These are phyloP conservation scores for Saccharomycopsis guyanensis DNA, from an alignment of 805 yeast species.

Conservation along the genomic window DNA sequence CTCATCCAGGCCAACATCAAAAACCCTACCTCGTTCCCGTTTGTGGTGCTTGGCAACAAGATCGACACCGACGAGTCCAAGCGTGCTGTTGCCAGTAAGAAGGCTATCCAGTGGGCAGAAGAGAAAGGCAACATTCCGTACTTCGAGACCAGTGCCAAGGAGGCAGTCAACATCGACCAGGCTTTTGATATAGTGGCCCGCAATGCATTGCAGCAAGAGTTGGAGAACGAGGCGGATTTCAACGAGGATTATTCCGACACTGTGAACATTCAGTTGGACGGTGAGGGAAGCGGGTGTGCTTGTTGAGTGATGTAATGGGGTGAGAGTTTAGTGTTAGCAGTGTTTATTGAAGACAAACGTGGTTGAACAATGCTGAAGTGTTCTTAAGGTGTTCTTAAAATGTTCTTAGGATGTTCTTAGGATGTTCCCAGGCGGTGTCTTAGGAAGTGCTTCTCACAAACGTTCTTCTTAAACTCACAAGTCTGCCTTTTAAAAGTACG, in stretches of 20 bases:
- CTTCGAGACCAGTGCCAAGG: conserved; percentile 97
- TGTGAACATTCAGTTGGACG: conserved; percentile 86
- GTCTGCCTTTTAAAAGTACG: too few species aligned
- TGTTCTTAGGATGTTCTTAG: too few species aligned
- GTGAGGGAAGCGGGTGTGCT: conserved; percentile 67
- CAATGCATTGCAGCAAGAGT: conserved; percentile 89
- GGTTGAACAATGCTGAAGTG: too few species aligned
- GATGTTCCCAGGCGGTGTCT: too few species aligned
- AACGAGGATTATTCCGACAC: conserved; percentile 95
- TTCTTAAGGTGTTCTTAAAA: too few species aligned
- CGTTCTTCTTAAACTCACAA: too few species aligned
- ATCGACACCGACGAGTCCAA: conserved; percentile 90
- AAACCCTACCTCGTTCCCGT: conserved; percentile 93
- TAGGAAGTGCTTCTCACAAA: too few species aligned
- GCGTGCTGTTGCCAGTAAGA: conserved; percentile 55
- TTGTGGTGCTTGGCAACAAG: conserved; percentile 90
- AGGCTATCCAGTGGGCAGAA: conserved; percentile 55
- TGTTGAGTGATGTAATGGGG: conserved; percentile 41
- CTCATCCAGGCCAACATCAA: conserved; percentile 86
- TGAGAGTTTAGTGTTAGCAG: too few species aligned
- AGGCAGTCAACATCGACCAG: conserved; percentile 87
- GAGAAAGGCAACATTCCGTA: conserved; percentile 77
- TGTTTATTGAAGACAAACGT: too few species aligned
- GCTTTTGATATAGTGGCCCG: conserved; percentile 96
- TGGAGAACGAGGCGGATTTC: conserved; percentile 65